These are phyloP conservation scores for Melaleuca alternifolia DNA, from an alignment of 345 rosid genomes.

Conservation along the genomic window DNA sequence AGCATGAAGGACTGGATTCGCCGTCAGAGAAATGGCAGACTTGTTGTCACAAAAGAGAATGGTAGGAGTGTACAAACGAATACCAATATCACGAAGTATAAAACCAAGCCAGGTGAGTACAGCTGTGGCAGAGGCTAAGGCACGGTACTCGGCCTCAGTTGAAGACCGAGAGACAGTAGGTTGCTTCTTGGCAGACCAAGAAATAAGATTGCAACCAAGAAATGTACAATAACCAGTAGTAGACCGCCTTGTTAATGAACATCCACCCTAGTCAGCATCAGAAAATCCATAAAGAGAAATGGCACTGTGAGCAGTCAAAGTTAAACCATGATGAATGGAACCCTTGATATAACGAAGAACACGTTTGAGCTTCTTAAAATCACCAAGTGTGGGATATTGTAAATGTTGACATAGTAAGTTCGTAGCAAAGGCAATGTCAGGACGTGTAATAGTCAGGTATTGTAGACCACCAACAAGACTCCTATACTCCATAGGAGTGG, in stretches of 20 bases:
- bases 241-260: no score
- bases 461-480: background rate
- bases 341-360: background rate
- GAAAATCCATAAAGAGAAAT: background rate
- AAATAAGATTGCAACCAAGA: no score
- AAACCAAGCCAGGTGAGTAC: background rate
- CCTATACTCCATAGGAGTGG: background rate
- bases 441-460: no score
- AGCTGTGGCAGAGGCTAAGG: background rate
- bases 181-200: no score
- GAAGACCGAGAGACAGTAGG: no score
- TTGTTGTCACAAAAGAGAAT: background rate
- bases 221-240: no score
- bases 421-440: no score
- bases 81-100: background rate
- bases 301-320: background rate
- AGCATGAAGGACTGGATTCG: background rate
- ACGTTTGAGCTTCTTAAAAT: background rate
- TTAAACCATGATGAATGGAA: background rate
- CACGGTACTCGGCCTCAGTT: no score
- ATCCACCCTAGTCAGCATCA: background rate
- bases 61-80: background rate
- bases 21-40: background rate
- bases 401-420: background rate
- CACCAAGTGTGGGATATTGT: background rate